A percentile compares a stretch with the other conserved stretches of the same genome.
These are phyloP conservation scores for Penicillium sp. DNA, from an alignment of 2,329 filamentous ascomycete species.

Conservation along the genomic window DNA sequence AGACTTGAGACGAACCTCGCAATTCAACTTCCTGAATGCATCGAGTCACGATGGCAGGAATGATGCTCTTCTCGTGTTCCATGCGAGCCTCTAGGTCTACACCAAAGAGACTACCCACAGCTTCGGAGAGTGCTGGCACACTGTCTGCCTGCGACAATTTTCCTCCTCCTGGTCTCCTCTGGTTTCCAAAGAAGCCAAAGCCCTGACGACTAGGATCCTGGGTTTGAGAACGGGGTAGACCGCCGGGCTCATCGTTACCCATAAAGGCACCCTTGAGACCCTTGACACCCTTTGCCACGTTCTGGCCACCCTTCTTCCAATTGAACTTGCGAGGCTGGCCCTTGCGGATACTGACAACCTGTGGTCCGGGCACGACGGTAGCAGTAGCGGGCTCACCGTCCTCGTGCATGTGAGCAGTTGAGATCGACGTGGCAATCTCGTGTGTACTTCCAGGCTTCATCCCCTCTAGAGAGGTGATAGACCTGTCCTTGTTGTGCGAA, in stretches of 20 bases:
- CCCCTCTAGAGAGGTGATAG: constrained; percentile 44
- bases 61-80: constrained; percentile 83
- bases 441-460: constrained; percentile 44
- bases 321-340: constrained; percentile 95
- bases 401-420: constrained; percentile 58
- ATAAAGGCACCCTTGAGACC: constrained; percentile 90
- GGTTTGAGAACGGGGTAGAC: constrained; percentile 39
- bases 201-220: constrained; percentile 56
- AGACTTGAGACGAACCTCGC: constrained; percentile 57
- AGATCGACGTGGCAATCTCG: constrained; percentile 58
- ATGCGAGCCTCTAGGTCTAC: constrained; percentile 83
- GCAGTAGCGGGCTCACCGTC: constrained; percentile 63
- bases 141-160: constrained; percentile 47
- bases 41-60: constrained; percentile 85
- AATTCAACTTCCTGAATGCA: constrained; percentile 97
- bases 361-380: constrained; percentile 69
- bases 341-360: constrained; percentile 92
- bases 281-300: constrained; percentile 92
- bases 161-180: constrained; percentile 43
- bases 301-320: constrained; percentile 96
- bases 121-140: constrained; percentile 40
- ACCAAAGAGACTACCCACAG: constrained; percentile 67
- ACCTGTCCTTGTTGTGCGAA: constrained; percentile 54
- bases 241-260: constrained; percentile 12
- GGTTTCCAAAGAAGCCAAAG: constrained; percentile 69